Percentiles rank a stretch among this genome's conserved stretches.
phyloP scores from a whole-genome alignment of 176 grass and related monocot species.

The Ananas comosus region DNA sequence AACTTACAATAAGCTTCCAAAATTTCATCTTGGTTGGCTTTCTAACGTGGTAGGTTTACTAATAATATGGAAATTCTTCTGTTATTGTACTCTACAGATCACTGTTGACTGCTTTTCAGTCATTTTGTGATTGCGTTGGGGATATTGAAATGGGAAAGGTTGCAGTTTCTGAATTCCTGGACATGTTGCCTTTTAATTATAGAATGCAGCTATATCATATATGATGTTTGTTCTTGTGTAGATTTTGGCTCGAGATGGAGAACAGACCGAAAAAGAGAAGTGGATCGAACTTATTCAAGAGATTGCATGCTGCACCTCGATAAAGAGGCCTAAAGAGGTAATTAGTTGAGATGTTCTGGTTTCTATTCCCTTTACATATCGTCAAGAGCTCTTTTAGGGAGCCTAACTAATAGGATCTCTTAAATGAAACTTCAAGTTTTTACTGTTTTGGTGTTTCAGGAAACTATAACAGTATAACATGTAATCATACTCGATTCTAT shows the following conservation, averaged over 20 bases:
- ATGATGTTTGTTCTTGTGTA: slow-evolving; percentile 26
- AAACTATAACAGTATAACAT: too few species aligned
- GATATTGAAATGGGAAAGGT: slow-evolving; percentile 96
- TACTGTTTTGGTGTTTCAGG: too few species aligned
- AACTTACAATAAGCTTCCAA: not conserved
- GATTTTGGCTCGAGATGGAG: slow-evolving; percentile 92
- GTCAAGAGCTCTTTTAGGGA: not conserved
- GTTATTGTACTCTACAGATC: slow-evolving; percentile 37
- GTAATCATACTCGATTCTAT: too few species aligned
- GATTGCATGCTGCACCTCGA: slow-evolving; percentile 70
- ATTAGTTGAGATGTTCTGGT: slow-evolving; percentile 8
- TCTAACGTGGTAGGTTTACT: slow-evolving; percentile 14
- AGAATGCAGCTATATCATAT: slow-evolving; percentile 17
- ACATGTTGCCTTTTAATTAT: slow-evolving; percentile 11
- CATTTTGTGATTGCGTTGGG: slow-evolving; percentile 94
- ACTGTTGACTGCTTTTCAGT: slow-evolving; percentile 83
- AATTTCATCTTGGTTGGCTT: not conserved
- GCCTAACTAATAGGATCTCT: not conserved
- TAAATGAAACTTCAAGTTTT: too few species aligned
- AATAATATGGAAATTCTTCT: not conserved
- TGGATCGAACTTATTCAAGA: slow-evolving; percentile 90
- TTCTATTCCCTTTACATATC: not conserved
- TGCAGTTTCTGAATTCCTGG: slow-evolving; percentile 8
- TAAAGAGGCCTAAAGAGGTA: slow-evolving; percentile 97
- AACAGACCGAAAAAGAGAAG: slow-evolving; percentile 81